Conservation (phyloP, 192 early-diverging fungal species). For the Umbelopsis ramanniana region DNA sequence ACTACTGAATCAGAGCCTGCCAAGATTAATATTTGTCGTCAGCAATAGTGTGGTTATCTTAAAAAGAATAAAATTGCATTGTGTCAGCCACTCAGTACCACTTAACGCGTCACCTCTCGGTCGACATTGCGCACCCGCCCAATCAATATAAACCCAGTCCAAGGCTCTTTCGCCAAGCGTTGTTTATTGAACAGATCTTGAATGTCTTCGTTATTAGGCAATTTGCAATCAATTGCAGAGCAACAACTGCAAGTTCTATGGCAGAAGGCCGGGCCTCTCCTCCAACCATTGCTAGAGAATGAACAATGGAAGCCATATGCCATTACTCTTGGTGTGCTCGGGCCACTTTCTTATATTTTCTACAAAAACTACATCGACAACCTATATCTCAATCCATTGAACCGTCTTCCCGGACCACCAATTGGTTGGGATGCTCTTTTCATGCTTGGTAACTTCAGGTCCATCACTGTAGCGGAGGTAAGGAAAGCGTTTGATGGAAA, state of each 20-base stretch:
- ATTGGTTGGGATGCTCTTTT: slow-evolving; percentile 43
- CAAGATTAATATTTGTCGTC: too few species aligned
- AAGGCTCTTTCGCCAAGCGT: background rate
- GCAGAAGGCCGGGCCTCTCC: background rate
- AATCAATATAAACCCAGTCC: background rate
- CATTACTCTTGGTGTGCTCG: background rate
- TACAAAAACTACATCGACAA: slow-evolving; percentile 44
- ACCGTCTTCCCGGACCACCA: slow-evolving; percentile 54
- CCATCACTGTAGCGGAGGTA: slow-evolving; percentile 50
- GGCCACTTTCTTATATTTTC: slow-evolving; percentile 37
- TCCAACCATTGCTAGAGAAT: background rate
- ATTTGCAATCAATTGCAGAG: background rate
- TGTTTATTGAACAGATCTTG: background rate
- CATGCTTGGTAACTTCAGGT: slow-evolving; percentile 47
- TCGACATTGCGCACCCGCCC: too few species aligned
- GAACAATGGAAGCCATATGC: background rate
- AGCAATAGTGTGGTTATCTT: too few species aligned
- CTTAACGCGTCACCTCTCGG: too few species aligned
- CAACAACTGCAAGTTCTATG: background rate
- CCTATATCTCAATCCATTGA: slow-evolving; percentile 45
- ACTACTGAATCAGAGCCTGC: too few species aligned
- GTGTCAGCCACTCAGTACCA: too few species aligned
- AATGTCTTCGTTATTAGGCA: background rate
- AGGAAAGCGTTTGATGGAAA: background rate
- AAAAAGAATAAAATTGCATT: too few species aligned